These are phyloP conservation scores for Apiospora hydei DNA, from an alignment of 2,329 filamentous ascomycete genomes.

Conservation along the genomic window DNA sequence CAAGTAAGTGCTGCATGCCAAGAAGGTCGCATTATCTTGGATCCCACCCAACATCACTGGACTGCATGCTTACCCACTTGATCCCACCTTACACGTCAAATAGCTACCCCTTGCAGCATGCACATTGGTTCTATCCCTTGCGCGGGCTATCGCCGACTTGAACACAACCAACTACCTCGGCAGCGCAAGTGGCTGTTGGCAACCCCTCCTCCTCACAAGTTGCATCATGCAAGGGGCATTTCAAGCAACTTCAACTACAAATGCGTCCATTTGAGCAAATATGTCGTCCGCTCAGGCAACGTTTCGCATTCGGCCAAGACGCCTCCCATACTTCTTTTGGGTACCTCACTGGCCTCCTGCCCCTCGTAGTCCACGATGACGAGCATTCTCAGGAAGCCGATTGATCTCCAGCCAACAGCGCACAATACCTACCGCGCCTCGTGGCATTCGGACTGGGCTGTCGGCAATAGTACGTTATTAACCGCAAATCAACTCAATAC, in stretches of 20 bases:
- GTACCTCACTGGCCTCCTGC: too few relatives aligned
- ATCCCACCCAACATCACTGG: too few relatives aligned
- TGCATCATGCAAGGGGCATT: not conserved
- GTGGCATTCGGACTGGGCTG: slow-evolving; percentile 35
- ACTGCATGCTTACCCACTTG: too few relatives aligned
- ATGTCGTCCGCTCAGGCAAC: not conserved
- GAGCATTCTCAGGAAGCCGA: slow-evolving; percentile 32
- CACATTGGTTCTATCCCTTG: not conserved
- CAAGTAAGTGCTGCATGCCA: too few relatives aligned
- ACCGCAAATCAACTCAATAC: not conserved
- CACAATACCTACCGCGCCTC: slow-evolving; percentile 30
- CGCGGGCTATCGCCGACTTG: not conserved
- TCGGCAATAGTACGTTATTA: slow-evolving; percentile 30
- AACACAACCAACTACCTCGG: not conserved
- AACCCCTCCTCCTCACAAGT: not conserved
- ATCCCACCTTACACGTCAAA: too few relatives aligned
- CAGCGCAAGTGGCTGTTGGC: not conserved
- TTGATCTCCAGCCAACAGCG: slow-evolving; percentile 29
- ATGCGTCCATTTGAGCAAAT: not conserved
- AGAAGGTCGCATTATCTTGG: too few relatives aligned
- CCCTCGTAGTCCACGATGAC: slow-evolving; percentile 6
- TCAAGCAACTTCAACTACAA: not conserved
- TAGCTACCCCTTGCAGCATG: too few relatives aligned
- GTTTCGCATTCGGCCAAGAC: not conserved
- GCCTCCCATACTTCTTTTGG: too few relatives aligned